Base-by-base conservation (phyloP, 2,329 filamentous ascomycete species). In the Fusarium sarcochroum region DNA sequence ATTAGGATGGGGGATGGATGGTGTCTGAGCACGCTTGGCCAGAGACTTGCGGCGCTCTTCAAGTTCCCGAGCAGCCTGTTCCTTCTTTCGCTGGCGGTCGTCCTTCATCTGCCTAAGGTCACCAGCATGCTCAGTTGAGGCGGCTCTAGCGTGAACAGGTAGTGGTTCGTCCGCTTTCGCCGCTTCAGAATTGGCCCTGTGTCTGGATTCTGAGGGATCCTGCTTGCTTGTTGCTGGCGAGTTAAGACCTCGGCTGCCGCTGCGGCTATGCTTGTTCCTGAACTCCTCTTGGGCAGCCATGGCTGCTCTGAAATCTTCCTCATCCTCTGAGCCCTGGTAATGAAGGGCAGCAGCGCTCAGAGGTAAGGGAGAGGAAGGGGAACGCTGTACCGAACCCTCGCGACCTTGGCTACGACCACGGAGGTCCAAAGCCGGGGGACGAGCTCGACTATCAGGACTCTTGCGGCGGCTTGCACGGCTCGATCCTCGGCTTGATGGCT, bases 11-110 rank as follows among this genome's bases (percentile, higher is more conserved):
- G 93, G 90, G 63, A 98, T 97, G 0, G 89, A 83, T 1, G 93
- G 93, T 4, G 90, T 93, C 23, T 92, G 92, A 5, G 93, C 92
- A 49, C 93, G 88, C 56, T 93, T 88, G 20, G 92, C 93, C 25
- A 97, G 84, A 15, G 95, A 98, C 75, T 92, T 89, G 59, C 95
- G 90, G 27, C 95, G 89, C 74, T 96, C 93, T 78, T 98, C 94
- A 1, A 98, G 87, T 78, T 98, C 94, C 47, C 91, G 90, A 9
- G 94, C 93, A 11, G 92, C 92, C 48, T 89, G 83, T 69, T 93
- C 91, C 79, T 91, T 93, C 79, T 90, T 91, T 47, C 86, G 80
- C 62, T 88, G 87, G 46, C 87, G 83, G 63, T 92, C 89, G 34
- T 88, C 85, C 71, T 84, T 89, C 71, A 86, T 84, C 58, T 82